A percentile compares a stretch with the other conserved stretches of the same genome.
Conservation (phyloP, 2,329 filamentous ascomycete genomes). For the Aspergillus glaucus region DNA sequence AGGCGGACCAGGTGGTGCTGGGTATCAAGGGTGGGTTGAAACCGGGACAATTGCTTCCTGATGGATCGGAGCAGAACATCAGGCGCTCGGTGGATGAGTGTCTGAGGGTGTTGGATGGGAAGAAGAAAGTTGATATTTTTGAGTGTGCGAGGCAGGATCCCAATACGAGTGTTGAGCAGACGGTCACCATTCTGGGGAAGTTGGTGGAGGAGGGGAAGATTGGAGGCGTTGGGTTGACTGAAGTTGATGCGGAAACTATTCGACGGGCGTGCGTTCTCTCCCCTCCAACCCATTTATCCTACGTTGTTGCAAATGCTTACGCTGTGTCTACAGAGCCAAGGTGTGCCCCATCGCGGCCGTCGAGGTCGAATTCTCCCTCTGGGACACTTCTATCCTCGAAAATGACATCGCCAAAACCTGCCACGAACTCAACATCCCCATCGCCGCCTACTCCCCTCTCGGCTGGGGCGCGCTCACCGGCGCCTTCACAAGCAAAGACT, state of each 20-base stretch:
- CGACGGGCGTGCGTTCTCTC: constrained; percentile 27
- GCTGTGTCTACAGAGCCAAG: constrained; percentile 34
- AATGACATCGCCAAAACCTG: constrained; percentile 54
- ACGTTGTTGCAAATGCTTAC: neutral
- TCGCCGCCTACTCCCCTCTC: constrained; percentile 56
- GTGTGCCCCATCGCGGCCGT: constrained; percentile 53
- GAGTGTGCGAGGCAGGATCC: constrained; percentile 53
- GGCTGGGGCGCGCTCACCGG: constrained; percentile 52
- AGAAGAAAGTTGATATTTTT: constrained; percentile 57
- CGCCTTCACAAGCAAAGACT: constrained; percentile 39
- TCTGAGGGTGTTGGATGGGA: constrained; percentile 47
- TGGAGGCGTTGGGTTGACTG: constrained; percentile 38
- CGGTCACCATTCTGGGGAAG: constrained; percentile 31
- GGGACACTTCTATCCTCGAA: constrained; percentile 49
- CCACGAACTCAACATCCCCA: constrained; percentile 51
- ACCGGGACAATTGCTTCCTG: constrained; percentile 31
- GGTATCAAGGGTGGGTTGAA: constrained; percentile 55
- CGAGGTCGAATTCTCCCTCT: constrained; percentile 57
- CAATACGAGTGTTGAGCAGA: constrained; percentile 45
- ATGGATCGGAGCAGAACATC: constrained; percentile 50
- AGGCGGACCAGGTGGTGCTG: constrained; percentile 56
- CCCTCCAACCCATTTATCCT: constrained; percentile 2
- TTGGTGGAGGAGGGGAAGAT: constrained; percentile 40
- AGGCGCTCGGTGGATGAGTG: constrained; percentile 55
- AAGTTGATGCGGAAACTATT: constrained; percentile 42